A percentile compares a stretch with the other conserved stretches of the same genome.
Conservation (phyloP, 1,139 yeast genomes). For the Lodderomyces margitis region DNA sequence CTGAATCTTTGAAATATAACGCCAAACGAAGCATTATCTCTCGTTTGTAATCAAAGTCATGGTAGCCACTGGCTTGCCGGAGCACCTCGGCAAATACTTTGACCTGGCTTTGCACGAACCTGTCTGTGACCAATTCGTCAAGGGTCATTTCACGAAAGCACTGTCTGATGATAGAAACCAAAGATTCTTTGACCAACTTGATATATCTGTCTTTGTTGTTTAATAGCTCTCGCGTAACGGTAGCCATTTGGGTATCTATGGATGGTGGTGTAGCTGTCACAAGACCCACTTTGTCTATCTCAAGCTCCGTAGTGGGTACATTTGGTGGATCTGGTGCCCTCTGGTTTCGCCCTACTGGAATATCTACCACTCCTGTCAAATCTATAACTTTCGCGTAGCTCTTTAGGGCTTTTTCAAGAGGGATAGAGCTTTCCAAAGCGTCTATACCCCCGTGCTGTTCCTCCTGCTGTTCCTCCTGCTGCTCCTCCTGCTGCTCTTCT, state of each 20-base stretch:
- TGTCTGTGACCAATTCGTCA: background rate
- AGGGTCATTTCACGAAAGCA: background rate
- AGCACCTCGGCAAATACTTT: background rate
- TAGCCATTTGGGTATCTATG: background rate
- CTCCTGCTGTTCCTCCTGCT: no score
- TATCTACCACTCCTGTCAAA: background rate
- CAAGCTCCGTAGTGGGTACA: background rate
- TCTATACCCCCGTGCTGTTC: no score
- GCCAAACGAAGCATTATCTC: constrained; percentile 2
- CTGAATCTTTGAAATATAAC: constrained; percentile 3
- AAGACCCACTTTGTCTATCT: background rate
- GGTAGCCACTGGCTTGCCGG: background rate
- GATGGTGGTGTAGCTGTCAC: background rate
- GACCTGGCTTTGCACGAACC: background rate
- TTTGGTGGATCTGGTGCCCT: no score
- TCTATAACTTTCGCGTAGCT: background rate
- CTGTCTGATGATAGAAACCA: constrained; percentile 1
- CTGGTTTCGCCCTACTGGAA: no score
- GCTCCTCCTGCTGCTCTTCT: background rate
- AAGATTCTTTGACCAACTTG: constrained; percentile 5
- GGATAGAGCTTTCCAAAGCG: no score
- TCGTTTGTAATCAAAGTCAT: background rate
- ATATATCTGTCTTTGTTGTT: background rate
- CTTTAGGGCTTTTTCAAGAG: background rate
- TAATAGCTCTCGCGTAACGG: background rate